Conservation (phyloP, 129 eudicot genomes). For the Sambucus nigra region DNA sequence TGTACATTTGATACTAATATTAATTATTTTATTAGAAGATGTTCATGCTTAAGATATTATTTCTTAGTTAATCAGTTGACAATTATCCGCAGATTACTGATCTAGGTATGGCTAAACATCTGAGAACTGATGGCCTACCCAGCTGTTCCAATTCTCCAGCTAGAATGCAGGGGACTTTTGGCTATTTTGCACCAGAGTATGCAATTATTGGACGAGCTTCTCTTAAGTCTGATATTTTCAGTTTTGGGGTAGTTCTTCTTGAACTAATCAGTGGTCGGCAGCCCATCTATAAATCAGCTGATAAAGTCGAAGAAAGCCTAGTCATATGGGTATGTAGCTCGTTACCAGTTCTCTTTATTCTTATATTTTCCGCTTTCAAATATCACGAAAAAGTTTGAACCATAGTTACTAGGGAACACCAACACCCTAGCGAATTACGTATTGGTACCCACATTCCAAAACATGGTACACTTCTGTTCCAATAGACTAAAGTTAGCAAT, state of each 20-base stretch:
- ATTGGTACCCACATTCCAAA: too few relatives aligned
- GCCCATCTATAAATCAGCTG: slow-evolving; percentile 50
- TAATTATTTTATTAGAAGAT: too few relatives aligned
- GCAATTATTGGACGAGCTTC: slow-evolving; percentile 84
- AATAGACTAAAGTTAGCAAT: too few relatives aligned
- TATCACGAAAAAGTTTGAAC: too few relatives aligned
- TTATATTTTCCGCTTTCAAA: too few relatives aligned
- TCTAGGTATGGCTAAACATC: slow-evolving; percentile 92
- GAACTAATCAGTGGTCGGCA: slow-evolving; percentile 75
- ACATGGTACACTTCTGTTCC: too few relatives aligned
- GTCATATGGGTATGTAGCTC: slow-evolving; percentile 71
- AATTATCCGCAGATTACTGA: slow-evolving; percentile 62
- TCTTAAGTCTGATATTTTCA: slow-evolving; percentile 83
- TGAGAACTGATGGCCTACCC: slow-evolving; percentile 61
- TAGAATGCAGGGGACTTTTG: slow-evolving; percentile 94
- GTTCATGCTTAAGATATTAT: not conserved
- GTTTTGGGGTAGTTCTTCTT: slow-evolving; percentile 96
- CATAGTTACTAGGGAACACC: too few relatives aligned
- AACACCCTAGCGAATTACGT: too few relatives aligned
- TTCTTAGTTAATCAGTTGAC: slow-evolving; percentile 2
- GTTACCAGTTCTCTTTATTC: not conserved
- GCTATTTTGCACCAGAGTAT: slow-evolving; percentile 95
- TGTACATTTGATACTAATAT: too few relatives aligned
- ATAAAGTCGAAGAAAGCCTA: slow-evolving; percentile 76
- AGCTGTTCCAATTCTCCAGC: slow-evolving; percentile 88